These are phyloP conservation scores for Actinidia arguta DNA, from an alignment of 179 eudicot species.

Conservation along the genomic window DNA sequence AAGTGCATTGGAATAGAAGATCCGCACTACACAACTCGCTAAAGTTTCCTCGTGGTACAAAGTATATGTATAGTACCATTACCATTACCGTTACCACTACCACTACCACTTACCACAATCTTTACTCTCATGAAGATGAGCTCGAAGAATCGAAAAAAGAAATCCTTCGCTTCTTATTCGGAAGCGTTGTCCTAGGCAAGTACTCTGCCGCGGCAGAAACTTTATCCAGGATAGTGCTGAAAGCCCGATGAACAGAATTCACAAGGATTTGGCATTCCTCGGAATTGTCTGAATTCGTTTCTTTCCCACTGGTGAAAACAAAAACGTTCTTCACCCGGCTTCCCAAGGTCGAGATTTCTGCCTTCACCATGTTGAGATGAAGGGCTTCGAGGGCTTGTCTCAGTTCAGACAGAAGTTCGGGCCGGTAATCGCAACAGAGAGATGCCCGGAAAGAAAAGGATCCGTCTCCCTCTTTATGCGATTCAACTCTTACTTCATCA, in stretches of 20 bases:
- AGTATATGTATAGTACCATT: background rate
- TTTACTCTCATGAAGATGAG: conserved; percentile 22
- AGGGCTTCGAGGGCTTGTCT: conserved; percentile 43
- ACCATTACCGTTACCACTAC: conserved; percentile 5
- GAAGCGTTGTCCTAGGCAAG: conserved; percentile 32
- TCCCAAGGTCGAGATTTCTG: conserved; percentile 56
- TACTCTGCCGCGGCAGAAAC: conserved; percentile 35
- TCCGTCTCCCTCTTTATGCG: conserved; percentile 25
- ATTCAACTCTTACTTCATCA: conserved; percentile 54
- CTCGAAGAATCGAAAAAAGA: conserved; percentile 26
- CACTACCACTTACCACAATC: conserved; percentile 11
- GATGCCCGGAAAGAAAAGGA: conserved; percentile 39
- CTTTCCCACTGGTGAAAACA: conserved; percentile 30
- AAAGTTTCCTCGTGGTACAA: background rate
- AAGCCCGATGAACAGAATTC: conserved; percentile 37
- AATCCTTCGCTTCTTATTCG: conserved; percentile 41
- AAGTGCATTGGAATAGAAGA: too few species aligned
- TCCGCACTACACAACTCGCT: background rate
- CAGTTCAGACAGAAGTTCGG: conserved; percentile 47
- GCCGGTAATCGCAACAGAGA: conserved; percentile 53
- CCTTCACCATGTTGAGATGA: conserved; percentile 33
- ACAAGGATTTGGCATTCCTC: conserved; percentile 24
- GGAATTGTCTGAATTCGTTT: background rate
- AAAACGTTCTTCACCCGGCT: conserved; percentile 49
- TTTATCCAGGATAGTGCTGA: conserved; percentile 40